Base-by-base conservation (phyloP, 768 basidiomycete species). In the Galerina sulciceps region DNA sequence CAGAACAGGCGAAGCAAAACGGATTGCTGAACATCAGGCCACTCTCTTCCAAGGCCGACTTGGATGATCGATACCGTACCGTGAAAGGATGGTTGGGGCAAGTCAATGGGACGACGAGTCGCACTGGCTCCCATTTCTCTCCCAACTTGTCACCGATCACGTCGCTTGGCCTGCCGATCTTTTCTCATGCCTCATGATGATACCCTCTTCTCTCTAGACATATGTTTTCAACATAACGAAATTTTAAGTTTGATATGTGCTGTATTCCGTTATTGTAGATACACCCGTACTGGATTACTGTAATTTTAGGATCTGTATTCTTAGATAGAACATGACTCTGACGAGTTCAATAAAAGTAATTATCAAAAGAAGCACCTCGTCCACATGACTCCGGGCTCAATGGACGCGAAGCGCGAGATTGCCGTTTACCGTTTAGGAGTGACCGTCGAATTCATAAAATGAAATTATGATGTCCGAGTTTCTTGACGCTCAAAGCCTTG, bases 61-160 rank as follows among this genome's bases (percentile, higher is more conserved):
- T 69, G 5, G 79, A 80, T 62, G 74, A 74, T 11, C 76, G 82
- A 62, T 85, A 80, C 66, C 68, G 72, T 14, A 63, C 80, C 46
- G 71, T 85, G 68, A 83, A 81, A 68, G 71, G 74, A 60, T 85
- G 84, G 83, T 71, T 84, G 58, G 71, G 74, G 50, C 76, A 79
- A 49, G 82, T 85, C 61, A 75, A 79, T 26, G 61, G n/a, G n/a
- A n/a, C 68, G 10, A 82, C 80, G 67, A 70, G 85, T 49, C 75
- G 77, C 14, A 74, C 67, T 53, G 80, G 76, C 4, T 73, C 79
- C 49, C 76, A 77, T 56, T 67, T 77, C 38, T 79, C 80, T 47
- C 75, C 78, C 17, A 70, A 59, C 44, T 42, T 58, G 44, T 43
- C 58, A 42, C 55, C 60, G 36, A 48, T 57, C 41, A 41, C 52